Percentiles rank a stretch among this genome's conserved stretches.
These are phyloP conservation scores for Zizania palustris DNA, from an alignment of 202 grass and related monocot genomes.

Conservation along the genomic window DNA sequence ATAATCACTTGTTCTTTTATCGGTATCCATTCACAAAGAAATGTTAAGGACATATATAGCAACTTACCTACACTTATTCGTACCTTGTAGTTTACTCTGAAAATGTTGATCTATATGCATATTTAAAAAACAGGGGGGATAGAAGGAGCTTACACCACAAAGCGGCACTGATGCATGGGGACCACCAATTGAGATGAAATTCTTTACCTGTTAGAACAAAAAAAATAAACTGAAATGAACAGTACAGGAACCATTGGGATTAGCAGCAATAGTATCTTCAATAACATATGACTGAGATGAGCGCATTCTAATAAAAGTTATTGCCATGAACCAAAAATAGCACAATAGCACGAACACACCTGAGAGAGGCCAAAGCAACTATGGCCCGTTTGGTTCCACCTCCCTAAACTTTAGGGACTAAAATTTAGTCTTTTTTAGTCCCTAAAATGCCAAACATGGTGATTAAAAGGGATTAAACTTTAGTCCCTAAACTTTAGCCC, in stretches of 20 bases:
- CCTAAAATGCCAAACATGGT: no score
- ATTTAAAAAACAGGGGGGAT: constrained; percentile 1
- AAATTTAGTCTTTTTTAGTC: no score
- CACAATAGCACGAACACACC: constrained; percentile 53
- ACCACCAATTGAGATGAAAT: constrained; percentile 90
- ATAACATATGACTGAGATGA: background rate
- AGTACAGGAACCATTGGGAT: constrained; percentile 21
- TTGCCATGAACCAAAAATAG: constrained; percentile 33
- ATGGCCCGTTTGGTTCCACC: no score
- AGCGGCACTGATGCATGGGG: constrained; percentile 95
- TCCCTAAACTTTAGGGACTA: no score
- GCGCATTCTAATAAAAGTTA: constrained; percentile 6
- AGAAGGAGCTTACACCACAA: constrained; percentile 74
- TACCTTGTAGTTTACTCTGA: constrained; percentile 13
- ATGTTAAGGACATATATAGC: background rate
- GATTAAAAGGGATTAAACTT: no score
- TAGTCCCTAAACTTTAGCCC: no score
- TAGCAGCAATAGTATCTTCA: constrained; percentile 2
- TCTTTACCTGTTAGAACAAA: constrained; percentile 69
- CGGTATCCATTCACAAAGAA: background rate
- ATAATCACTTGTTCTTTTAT: background rate
- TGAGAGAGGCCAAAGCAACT: constrained; percentile 91
- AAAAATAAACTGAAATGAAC: constrained; percentile 16
- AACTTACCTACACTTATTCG: background rate
- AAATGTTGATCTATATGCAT: background rate